Evolutionary conservation across 805 yeast genomes (phyloP), one percentile per base, ranked within the genome.

Genomic region (Blastobotrys chiropterorum): DNA sequence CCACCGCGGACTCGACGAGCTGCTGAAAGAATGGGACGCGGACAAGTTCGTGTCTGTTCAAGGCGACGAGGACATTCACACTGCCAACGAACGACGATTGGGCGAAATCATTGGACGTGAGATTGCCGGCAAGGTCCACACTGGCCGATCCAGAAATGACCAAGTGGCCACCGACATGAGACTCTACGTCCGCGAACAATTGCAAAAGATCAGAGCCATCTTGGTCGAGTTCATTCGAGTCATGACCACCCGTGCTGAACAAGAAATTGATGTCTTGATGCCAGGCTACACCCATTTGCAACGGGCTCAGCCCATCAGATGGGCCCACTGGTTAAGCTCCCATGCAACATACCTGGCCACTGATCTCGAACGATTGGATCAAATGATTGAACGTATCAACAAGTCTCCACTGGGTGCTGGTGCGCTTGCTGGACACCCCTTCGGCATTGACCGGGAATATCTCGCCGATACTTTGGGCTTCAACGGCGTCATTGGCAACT

Each of bases 101-200:
- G 99, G 99, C 47, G 99, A 94, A 72, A 74, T 94, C 50, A 94
- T 94, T 63, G 99, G 99, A 52, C 83, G 82, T 63, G 82, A 81
- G 51, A 92, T 94, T 66, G 87, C 98, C 14, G 99, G 99, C 41
- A 94, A 94, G 64, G 98, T 94, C 30, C 99, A 94, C 69, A 94
- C 99, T n/a, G 99, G 99, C 56, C 82, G 99, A 67, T 87, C 96
- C 46, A 83, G 99, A 78, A 94, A 94, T 65, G 99, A 94, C 69
- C 99, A 94, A 74, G 97, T 90, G 48, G 99, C 97, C 45, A 92
- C 98, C n/a, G 99, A 94, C 67, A 88, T 94, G 96, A 80, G 99
- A 70, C 81, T 94, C 22, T 92, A 80, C 60, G 97, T 94, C 51
- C 84, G 97, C 63, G 90, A 84, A 61, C 79, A 82, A 58, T 73